phyloP scores from a whole-genome alignment of 768 basidiomycete species.

The Saitozyma sp. region DNA sequence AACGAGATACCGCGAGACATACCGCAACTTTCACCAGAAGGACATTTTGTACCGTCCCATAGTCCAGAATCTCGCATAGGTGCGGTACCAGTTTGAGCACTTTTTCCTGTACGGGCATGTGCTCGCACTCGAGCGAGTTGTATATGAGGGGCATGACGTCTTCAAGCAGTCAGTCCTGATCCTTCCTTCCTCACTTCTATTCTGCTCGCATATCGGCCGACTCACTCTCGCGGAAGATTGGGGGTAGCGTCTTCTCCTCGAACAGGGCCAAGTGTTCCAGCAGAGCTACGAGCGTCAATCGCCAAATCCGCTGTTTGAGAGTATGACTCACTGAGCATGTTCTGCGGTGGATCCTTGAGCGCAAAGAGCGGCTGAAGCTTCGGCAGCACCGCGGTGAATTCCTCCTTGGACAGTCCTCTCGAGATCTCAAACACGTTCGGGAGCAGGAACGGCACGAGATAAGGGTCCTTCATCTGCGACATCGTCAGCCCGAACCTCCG shows the following conservation, averaged over 20 bases:
- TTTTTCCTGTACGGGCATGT: constrained; percentile 85
- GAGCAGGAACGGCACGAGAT: constrained; percentile 88
- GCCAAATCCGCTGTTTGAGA: background rate
- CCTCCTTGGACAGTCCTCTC: constrained; percentile 68
- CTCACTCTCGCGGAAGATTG: constrained; percentile 83
- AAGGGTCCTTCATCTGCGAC: constrained; percentile 70
- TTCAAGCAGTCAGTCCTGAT: constrained; percentile 46
- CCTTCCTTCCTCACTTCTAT: background rate
- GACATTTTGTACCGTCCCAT: constrained; percentile 86
- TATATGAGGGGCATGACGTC: constrained; percentile 97
- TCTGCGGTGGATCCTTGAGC: constrained; percentile 93
- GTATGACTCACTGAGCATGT: constrained; percentile 67
- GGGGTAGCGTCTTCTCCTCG: constrained; percentile 83
- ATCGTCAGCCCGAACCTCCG: too few relatives aligned
- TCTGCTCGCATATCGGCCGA: constrained; percentile 21
- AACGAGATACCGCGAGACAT: constrained; percentile 42
- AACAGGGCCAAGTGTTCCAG: constrained; percentile 84
- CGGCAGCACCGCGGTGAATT: constrained; percentile 83
- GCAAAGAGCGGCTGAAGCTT: constrained; percentile 85
- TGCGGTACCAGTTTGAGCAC: constrained; percentile 80
- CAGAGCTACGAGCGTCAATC: constrained; percentile 56
- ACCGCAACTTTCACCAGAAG: constrained; percentile 92
- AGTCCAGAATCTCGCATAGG: constrained; percentile 90
- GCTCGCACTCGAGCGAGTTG: constrained; percentile 93
- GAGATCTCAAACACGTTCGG: constrained; percentile 94